These are phyloP conservation scores for Huntiella savannae DNA, from an alignment of 2,329 filamentous ascomycete species.

Conservation along the genomic window DNA sequence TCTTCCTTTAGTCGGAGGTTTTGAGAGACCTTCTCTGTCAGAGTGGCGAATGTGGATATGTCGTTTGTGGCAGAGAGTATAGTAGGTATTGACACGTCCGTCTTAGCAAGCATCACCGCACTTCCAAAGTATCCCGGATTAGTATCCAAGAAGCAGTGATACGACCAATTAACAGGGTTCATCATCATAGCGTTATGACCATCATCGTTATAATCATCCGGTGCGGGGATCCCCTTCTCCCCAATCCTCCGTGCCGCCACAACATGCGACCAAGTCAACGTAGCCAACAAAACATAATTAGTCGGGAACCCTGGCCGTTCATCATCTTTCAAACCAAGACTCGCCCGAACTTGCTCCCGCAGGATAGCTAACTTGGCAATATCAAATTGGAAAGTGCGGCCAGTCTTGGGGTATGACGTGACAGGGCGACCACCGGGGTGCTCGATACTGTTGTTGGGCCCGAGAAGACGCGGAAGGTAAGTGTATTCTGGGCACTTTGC, in stretches of 20 bases:
- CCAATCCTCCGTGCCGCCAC: conserved; percentile 18
- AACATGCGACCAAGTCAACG: conserved; percentile 23
- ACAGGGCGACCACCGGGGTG: conserved; percentile 16
- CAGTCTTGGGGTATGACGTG: conserved; percentile 19
- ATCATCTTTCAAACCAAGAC: background rate
- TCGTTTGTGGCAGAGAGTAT: conserved; percentile 14
- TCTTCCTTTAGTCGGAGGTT: conserved; percentile 20
- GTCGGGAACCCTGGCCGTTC: conserved; percentile 15
- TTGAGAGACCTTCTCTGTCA: conserved; percentile 17
- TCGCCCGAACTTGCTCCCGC: conserved; percentile 13
- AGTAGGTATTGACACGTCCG: conserved; percentile 14
- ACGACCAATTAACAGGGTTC: conserved; percentile 25
- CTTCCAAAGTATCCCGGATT: conserved; percentile 23
- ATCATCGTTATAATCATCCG: background rate
- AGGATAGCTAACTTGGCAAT: conserved; percentile 19
- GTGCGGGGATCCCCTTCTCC: conserved; percentile 1
- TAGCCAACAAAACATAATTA: conserved; percentile 23
- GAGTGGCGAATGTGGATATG: conserved; percentile 15
- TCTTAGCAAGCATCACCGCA: conserved; percentile 22
- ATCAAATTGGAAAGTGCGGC: conserved; percentile 24
- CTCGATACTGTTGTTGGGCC: conserved; percentile 19
- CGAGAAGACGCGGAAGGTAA: conserved; percentile 17
- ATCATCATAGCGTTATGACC: conserved; percentile 16
- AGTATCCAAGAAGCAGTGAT: conserved; percentile 18
- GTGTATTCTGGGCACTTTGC: conserved; percentile 22